A percentile compares a stretch with the other conserved stretches of the same genome.
These are phyloP conservation scores for Aspergillus aculeatus DNA, from an alignment of 2,329 filamentous ascomycete species.

Conservation along the genomic window DNA sequence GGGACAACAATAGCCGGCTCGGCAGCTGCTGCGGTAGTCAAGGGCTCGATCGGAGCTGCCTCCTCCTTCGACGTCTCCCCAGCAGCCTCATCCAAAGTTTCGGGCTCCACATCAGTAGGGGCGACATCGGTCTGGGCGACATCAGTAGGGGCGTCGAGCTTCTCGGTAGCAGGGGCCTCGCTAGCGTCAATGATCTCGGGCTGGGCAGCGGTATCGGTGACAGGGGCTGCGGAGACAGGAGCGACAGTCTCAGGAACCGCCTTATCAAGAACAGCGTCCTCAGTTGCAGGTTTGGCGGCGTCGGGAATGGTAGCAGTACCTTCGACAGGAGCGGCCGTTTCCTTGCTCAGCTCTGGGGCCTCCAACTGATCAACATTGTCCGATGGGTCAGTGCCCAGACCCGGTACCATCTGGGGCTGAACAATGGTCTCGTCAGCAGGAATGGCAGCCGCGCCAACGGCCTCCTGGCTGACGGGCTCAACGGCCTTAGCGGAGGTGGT, in stretches of 20 bases:
- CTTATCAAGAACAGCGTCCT: not conserved
- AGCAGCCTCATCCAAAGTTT: not conserved
- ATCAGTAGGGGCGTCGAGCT: not conserved
- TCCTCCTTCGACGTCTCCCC: not conserved
- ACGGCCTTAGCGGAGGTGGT: conserved; percentile 3
- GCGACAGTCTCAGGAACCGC: not conserved
- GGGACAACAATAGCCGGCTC: conserved; percentile 1
- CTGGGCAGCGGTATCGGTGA: not conserved
- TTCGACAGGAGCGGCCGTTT: conserved; percentile 7
- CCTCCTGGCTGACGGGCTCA: conserved; percentile 6
- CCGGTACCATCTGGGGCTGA: conserved; percentile 23
- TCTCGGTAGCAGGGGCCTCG: not conserved
- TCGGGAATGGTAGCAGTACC: not conserved
- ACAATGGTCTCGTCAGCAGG: conserved; percentile 7
- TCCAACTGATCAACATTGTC: conserved; percentile 15
- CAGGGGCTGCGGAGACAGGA: not conserved
- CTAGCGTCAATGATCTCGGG: not conserved
- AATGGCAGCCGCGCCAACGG: conserved; percentile 1
- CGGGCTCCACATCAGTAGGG: not conserved
- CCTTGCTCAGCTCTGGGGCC: conserved; percentile 13
- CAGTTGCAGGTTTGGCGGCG: not conserved
- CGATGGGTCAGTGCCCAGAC: conserved; percentile 19
- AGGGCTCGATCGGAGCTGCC: not conserved
- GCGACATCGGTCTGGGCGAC: not conserved
- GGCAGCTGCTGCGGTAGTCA: not conserved